phyloP scores from a whole-genome alignment of 164 flowering plant species.

The Magnolia officinalis region DNA sequence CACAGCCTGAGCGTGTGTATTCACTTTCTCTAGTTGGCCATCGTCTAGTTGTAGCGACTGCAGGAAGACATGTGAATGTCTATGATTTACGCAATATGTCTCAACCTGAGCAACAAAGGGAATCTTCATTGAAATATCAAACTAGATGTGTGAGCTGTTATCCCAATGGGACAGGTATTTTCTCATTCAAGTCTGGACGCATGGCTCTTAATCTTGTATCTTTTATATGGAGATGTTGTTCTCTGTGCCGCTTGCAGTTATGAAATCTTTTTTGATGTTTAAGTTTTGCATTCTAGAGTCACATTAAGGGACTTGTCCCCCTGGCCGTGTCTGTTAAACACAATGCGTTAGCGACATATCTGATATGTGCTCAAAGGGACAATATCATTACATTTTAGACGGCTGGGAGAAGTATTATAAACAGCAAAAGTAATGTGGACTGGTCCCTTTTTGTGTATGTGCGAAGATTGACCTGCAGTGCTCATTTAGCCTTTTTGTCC shows the following conservation, averaged over 20 bases:
- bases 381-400: too few relatives aligned
- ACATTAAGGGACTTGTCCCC: too few relatives aligned
- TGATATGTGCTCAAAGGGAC: too few relatives aligned
- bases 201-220: background rate
- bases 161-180: slow-evolving; percentile 96
- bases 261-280: too few relatives aligned
- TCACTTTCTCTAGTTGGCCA: slow-evolving; percentile 90
- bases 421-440: too few relatives aligned
- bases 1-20: slow-evolving; percentile 97
- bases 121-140: slow-evolving; percentile 95
- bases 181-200: background rate
- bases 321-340: too few relatives aligned
- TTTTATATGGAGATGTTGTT: background rate
- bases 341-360: too few relatives aligned
- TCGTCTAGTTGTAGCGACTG: slow-evolving; percentile 96
- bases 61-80: slow-evolving; percentile 96
- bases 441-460: too few relatives aligned
- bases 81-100: slow-evolving; percentile 98
- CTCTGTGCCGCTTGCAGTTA: background rate
- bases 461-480: too few relatives aligned
- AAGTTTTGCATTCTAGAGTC: too few relatives aligned
- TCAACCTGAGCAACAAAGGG: slow-evolving; percentile 96
- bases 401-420: too few relatives aligned
- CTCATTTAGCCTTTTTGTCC: too few relatives aligned
- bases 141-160: slow-evolving; percentile 97